Percentiles rank a stretch among this genome's conserved stretches.
Conservation (phyloP, 2,329 filamentous ascomycete genomes). For the Albophoma yamanashiensis region DNA sequence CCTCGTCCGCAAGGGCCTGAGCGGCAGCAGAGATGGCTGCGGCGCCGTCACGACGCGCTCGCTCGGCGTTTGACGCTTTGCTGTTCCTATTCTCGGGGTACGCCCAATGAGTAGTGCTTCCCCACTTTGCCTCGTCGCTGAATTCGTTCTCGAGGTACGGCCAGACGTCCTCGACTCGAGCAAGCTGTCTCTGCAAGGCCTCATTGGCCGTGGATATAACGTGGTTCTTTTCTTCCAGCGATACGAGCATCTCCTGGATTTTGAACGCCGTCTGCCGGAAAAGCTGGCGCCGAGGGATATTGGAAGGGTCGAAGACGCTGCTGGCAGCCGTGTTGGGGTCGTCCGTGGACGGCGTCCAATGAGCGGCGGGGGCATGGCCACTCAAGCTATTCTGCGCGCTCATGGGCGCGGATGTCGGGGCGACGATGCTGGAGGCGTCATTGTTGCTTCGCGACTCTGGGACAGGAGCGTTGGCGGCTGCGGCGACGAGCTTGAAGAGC, state of each 20-base stretch:
- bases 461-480: conserved; percentile 42
- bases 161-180: conserved; percentile 78
- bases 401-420: conserved; percentile 34
- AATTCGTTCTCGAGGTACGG: conserved; percentile 81
- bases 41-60: conserved; percentile 68
- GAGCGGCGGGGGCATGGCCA: conserved; percentile 22
- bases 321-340: conserved; percentile 30
- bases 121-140: conserved; percentile 87
- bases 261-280: conserved; percentile 70
- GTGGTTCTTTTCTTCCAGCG: conserved; percentile 95
- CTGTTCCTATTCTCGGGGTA: conserved; percentile 74
- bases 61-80: conserved; percentile 56
- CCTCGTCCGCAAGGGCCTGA: conserved; percentile 70
- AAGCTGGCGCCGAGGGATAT: conserved; percentile 57
- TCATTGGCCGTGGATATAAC: conserved; percentile 90
- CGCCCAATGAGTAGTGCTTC: conserved; percentile 88
- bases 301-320: conserved; percentile 41
- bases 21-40: conserved; percentile 68
- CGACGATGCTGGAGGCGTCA: conserved; percentile 31
- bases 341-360: conserved; percentile 28
- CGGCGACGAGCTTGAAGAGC: conserved; percentile 64
- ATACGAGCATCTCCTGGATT: conserved; percentile 76
- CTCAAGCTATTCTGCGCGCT: conserved; percentile 39
- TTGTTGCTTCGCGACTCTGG: conserved; percentile 33
- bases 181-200: conserved; percentile 73